Evolutionary conservation across 805 yeast genomes (phyloP).

Genomic region (Pichia thaimueangensis): DNA sequence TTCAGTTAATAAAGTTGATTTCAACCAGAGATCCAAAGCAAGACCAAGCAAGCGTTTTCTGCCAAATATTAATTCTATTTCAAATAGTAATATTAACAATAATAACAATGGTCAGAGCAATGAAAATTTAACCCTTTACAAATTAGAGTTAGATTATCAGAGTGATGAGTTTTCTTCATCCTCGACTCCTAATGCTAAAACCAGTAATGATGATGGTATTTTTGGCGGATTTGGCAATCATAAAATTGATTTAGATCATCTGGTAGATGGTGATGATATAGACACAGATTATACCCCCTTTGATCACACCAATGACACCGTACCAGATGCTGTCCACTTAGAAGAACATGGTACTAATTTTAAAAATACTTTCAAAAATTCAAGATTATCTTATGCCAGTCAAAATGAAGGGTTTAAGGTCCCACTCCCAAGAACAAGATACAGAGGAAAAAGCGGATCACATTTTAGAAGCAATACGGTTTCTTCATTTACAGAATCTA

Average conservation of each 20-base stretch:
- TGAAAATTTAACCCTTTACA: background rate
- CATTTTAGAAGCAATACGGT: conserved; percentile 26
- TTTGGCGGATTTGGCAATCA: conserved; percentile 24
- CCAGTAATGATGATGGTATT: conserved; percentile 14
- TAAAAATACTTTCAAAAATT: background rate
- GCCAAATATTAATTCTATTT: background rate
- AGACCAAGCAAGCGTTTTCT: conserved; percentile 10
- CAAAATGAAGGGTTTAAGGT: conserved; percentile 11
- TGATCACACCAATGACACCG: too few relatives aligned
- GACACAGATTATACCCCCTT: too few relatives aligned
- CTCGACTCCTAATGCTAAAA: background rate
- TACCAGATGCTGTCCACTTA: conserved; percentile 1
- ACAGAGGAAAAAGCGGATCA: conserved; percentile 5
- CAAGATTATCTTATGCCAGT: background rate
- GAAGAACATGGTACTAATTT: conserved; percentile 5
- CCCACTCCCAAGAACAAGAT: conserved; percentile 8
- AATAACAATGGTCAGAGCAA: background rate
- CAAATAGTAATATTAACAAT: background rate
- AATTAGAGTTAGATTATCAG: background rate
- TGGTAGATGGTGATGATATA: conserved; percentile 6
- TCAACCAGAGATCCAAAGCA: conserved; percentile 1
- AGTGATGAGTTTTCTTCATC: conserved; percentile 2
- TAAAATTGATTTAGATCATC: conserved; percentile 20
- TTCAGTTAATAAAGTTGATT: conserved; percentile 15
- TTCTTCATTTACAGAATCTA: conserved; percentile 16